Base-by-base conservation (phyloP, 2,329 filamentous ascomycete species). In the Penicillium sp. region DNA sequence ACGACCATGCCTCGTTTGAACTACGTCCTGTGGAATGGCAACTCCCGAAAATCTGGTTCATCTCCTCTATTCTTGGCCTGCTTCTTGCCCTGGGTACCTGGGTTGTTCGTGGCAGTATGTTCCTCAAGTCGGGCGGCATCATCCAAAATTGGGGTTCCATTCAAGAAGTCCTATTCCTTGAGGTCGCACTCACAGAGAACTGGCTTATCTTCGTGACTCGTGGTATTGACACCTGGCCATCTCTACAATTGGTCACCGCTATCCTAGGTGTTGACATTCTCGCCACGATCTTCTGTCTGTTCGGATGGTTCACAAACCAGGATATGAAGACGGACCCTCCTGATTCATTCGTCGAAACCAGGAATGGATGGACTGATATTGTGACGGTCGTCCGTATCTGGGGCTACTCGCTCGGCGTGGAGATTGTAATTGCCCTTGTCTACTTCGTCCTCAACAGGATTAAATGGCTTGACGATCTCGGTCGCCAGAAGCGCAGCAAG, bases 151-250 rank as follows among this genome's bases (percentile, higher is more conserved):
- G 84, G 71, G 89, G 88, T 63, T 86, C 85, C 55, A 83, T 90
- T 59, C 88, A 91, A 76, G 88, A 90, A 71, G 86, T 91, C 46
- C 80, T 96, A 69, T 96, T 96, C 86, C 85, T 96, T 45, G 87
- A 96, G 80, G 89, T 96, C 73, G 93, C 90, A 8, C 86, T 96
- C 54, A 93, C 91, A 59, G 91, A 96, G 83, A 96, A 96, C 81
- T 96, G 91, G 92, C 86, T 96, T 51, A 96, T 96, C 76, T 96
- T 96, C 82, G 93, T 96, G 77, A 96, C 91, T 63, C 90, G 91
- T 82, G 91, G 89, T 60, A 86, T 84, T 60, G 82, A 86, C 70
- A 91, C 88, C 6, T 88, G 84, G 80, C 89, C 89, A 48, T 90
- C 88, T 0, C 87, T 87, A 81, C 88, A 90, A 70, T 80, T 92